Evolutionary conservation across 2,329 filamentous ascomycete genomes (phyloP).

Genomic region (Monosporascus cannonballus): DNA sequence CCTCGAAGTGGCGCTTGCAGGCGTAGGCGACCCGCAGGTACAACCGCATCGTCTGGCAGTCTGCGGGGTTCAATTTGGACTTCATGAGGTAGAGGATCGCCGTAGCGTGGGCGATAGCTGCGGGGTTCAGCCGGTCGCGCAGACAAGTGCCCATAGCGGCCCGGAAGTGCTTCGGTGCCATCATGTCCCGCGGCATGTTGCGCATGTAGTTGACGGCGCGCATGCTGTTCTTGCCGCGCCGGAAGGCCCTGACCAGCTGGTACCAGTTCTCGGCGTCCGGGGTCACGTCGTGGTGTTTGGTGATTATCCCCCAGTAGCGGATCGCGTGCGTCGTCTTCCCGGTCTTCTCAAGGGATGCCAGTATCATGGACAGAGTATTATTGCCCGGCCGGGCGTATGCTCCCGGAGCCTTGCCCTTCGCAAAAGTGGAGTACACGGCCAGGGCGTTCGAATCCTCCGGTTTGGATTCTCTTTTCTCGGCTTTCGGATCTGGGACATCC

Average conservation of each 20-base stretch:
- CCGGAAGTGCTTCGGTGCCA: slow-evolving; percentile 53
- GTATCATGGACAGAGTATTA: slow-evolving; percentile 62
- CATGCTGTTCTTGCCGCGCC: slow-evolving; percentile 58
- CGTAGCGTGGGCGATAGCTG: slow-evolving; percentile 59
- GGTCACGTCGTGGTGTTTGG: slow-evolving; percentile 50
- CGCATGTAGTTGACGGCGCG: slow-evolving; percentile 54
- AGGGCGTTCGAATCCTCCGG: not conserved
- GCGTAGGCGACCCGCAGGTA: slow-evolving; percentile 53
- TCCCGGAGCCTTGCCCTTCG: slow-evolving; percentile 8
- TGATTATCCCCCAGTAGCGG: slow-evolving; percentile 74
- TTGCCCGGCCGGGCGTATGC: slow-evolving; percentile 39
- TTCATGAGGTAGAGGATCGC: slow-evolving; percentile 61
- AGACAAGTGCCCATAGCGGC: slow-evolving; percentile 69
- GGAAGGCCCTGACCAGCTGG: slow-evolving; percentile 61
- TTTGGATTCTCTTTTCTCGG: not conserved
- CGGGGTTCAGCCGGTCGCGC: slow-evolving; percentile 70
- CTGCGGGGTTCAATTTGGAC: slow-evolving; percentile 35
- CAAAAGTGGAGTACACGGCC: no score
- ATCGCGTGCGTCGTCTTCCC: slow-evolving; percentile 56
- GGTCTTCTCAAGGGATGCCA: slow-evolving; percentile 57
- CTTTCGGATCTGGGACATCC: slow-evolving; percentile 29
- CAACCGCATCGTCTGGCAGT: slow-evolving; percentile 43
- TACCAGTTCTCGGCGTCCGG: slow-evolving; percentile 71
- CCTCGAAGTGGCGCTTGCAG: slow-evolving; percentile 35
- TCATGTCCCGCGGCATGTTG: slow-evolving; percentile 40